Base-by-base conservation (phyloP, 1,139 yeast species). In the Pichia sp. region DNA sequence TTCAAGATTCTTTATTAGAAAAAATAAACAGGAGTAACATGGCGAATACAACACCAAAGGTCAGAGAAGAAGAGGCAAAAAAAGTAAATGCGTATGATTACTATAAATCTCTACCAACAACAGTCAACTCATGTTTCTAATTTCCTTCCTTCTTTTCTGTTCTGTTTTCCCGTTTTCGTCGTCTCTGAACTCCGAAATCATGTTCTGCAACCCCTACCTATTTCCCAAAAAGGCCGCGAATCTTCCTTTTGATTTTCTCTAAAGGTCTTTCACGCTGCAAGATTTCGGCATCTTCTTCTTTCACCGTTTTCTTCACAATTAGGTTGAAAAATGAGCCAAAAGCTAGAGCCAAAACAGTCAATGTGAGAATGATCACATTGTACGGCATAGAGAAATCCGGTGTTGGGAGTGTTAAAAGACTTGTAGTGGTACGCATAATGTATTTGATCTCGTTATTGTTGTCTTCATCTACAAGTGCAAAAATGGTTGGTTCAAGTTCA, bases 361-460 rank as follows among this genome's bases (percentile, higher is more conserved):
- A 89, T 0, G 98, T 89, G 60, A 95, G 76, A 50, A 95, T 95
- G 58, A 95, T 93, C 49, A 95, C 99, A 66, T 95, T 95, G 69
- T 95, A 95, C 1, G 99, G 99, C 99, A 95, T 95, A 57, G 96
- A 88, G 71, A 95, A 95, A 73, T 95, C 99, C 0, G 99, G 99
- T 0, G 98, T 95, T 2, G 99, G 97, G 52, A 95, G 77, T 0
- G 95, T 83, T 50, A 95, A 75, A 56, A 95, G 74, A 53, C 92
- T 77, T 47, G 97, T 87, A 1, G 97, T 84, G 0, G 98, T 90
- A 65, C 99, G 78, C 58, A 85, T 69, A 51, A 83, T 79, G 63
- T 88, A 89, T n/a, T 62, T 56, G 1, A 69, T 72, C n/a, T 66
- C 63, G 14, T 58, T 56, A 17, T 56, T 61, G 5, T 79, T 59